A percentile compares a stretch with the other conserved stretches of the same genome.
phyloP scores from a whole-genome alignment of 106 monocot species.

The Cymbidium sinense region DNA sequence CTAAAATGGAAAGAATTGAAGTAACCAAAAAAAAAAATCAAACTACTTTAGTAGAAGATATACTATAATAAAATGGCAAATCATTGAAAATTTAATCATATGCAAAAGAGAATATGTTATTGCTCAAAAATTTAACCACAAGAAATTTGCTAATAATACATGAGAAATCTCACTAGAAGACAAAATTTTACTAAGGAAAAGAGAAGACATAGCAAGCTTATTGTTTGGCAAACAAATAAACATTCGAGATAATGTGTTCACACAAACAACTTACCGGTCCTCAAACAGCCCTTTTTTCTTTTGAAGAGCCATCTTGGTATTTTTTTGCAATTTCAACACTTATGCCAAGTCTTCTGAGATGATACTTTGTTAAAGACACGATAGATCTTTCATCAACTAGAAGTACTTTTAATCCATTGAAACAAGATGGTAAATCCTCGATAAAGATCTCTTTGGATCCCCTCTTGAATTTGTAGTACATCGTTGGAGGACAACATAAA shows the following conservation, averaged over 20 bases:
- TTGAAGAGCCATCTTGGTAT: constrained; percentile 29
- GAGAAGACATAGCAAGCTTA: neutral
- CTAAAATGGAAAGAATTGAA: neutral
- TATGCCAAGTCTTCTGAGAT: constrained; percentile 74
- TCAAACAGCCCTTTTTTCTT: constrained; percentile 46
- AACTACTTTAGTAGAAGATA: no score
- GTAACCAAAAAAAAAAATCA: neutral
- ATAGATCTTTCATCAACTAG: constrained; percentile 71
- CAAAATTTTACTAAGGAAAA: neutral
- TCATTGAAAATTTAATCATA: neutral
- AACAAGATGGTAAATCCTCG: constrained; percentile 53
- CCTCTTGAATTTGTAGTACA: constrained; percentile 13
- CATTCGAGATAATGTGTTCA: neutral
- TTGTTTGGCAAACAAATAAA: neutral
- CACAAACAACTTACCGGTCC: constrained; percentile 35
- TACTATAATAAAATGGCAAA: neutral
- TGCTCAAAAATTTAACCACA: no score
- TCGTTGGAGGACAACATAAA: constrained; percentile 55
- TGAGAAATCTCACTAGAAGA: neutral
- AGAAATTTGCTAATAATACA: no score
- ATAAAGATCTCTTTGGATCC: constrained; percentile 39
- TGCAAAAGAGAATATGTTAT: no score
- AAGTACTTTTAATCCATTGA: constrained; percentile 51
- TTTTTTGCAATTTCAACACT: constrained; percentile 37
- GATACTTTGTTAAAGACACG: constrained; percentile 74